These are phyloP conservation scores for Metarhizium robertsii DNA, from an alignment of 2,329 filamentous ascomycete species.

Conservation along the genomic window DNA sequence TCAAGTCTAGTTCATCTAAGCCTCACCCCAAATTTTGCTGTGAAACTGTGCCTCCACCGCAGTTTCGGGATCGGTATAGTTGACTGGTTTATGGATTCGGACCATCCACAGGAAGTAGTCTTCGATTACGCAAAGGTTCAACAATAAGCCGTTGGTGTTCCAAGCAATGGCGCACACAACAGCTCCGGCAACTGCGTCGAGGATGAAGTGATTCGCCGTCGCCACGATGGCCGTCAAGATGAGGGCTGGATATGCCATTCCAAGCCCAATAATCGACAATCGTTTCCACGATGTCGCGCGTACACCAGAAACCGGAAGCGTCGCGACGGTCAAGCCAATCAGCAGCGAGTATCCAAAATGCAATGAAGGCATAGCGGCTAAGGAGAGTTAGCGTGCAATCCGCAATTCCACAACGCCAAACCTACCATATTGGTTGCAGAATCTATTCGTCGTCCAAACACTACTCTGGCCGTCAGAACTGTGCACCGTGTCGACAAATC, in stretches of 20 bases:
- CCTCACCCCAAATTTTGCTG: not conserved
- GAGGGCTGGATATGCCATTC: slow-evolving; percentile 52
- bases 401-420: slow-evolving; percentile 2
- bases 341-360: slow-evolving; percentile 70
- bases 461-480: slow-evolving; percentile 42
- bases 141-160: slow-evolving; percentile 41
- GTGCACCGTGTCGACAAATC: slow-evolving; percentile 50
- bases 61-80: slow-evolving; percentile 27
- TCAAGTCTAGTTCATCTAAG: too few species aligned
- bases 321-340: slow-evolving; percentile 60
- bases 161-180: slow-evolving; percentile 56
- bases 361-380: slow-evolving; percentile 48
- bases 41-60: slow-evolving; percentile 25
- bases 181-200: slow-evolving; percentile 62
- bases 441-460: slow-evolving; percentile 57
- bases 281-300: slow-evolving; percentile 44
- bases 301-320: slow-evolving; percentile 50
- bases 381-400: too few species aligned
- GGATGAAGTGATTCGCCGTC: slow-evolving; percentile 64
- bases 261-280: slow-evolving; percentile 31
- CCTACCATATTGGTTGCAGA: slow-evolving; percentile 66
- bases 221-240: slow-evolving; percentile 61
- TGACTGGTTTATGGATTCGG: slow-evolving; percentile 49
- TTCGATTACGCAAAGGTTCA: slow-evolving; percentile 57
- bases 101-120: slow-evolving; percentile 58